These are phyloP conservation scores for Kazachstania bromeliacearum DNA, from an alignment of 805 yeast species.

Conservation along the genomic window DNA sequence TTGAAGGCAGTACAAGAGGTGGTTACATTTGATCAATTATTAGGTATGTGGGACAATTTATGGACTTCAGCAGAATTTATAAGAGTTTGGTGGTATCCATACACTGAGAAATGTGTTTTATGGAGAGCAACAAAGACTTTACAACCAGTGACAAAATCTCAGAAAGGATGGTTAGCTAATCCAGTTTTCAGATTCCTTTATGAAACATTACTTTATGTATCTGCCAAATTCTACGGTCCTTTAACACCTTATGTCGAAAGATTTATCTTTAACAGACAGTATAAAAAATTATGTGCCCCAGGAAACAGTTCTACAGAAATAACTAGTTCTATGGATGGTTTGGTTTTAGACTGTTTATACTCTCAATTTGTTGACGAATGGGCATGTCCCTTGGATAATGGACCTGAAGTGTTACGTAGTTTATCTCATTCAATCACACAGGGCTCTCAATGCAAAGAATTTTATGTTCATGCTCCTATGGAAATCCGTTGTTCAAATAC, in stretches of 20 bases:
- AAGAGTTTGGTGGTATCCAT: slow-evolving; percentile 97
- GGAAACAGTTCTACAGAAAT: slow-evolving; percentile 56
- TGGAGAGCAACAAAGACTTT: slow-evolving; percentile 83
- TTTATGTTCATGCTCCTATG: slow-evolving; percentile 87
- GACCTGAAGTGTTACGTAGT: slow-evolving; percentile 60
- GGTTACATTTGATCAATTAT: slow-evolving; percentile 62
- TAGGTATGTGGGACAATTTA: slow-evolving; percentile 62
- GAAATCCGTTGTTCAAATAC: slow-evolving; percentile 92
- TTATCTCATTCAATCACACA: slow-evolving; percentile 50
- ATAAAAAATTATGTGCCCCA: slow-evolving; percentile 61
- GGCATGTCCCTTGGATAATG: slow-evolving; percentile 83
- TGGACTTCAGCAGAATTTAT: slow-evolving; percentile 90
- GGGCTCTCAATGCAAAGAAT: slow-evolving; percentile 54
- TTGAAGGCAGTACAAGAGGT: slow-evolving; percentile 76
- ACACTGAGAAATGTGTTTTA: slow-evolving; percentile 70
- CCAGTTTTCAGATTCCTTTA: slow-evolving; percentile 68
- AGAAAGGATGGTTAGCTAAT: slow-evolving; percentile 74
- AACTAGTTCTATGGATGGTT: slow-evolving; percentile 73
- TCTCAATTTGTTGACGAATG: slow-evolving; percentile 93
- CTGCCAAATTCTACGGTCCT: slow-evolving; percentile 63
- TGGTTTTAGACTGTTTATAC: slow-evolving; percentile 92
- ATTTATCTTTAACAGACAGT: slow-evolving; percentile 78
- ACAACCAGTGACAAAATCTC: slow-evolving; percentile 53
- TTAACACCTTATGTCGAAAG: slow-evolving; percentile 78
- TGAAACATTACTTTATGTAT: slow-evolving; percentile 67